Evolutionary conservation across 2,329 filamentous ascomycete genomes (phyloP).

Genomic region (Esteya vermicola): DNA sequence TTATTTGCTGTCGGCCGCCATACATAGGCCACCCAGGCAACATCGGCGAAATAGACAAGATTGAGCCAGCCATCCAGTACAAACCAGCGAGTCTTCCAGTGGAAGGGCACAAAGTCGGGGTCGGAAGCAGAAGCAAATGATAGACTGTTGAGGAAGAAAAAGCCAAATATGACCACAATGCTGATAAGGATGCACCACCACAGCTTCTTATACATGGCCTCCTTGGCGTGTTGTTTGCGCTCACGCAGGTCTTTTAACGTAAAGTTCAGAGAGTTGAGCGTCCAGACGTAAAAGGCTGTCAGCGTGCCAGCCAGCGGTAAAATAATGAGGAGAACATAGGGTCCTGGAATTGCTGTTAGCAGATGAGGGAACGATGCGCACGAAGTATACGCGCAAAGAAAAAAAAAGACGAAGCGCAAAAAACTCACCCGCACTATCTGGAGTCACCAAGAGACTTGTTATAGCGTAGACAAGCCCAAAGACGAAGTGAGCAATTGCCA

Average conservation of each 20-base stretch:
- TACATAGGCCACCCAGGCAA: constrained; percentile 84
- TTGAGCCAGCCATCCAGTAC: constrained; percentile 96
- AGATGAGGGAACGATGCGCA: not conserved
- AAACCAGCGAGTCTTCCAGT: constrained; percentile 98
- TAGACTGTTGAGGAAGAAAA: constrained; percentile 98
- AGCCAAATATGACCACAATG: constrained; percentile 90
- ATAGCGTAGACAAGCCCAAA: constrained; percentile 91
- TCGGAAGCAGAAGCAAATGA: constrained; percentile 76
- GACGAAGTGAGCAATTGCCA: constrained; percentile 84
- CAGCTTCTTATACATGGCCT: constrained; percentile 91
- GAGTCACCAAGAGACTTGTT: constrained; percentile 75
- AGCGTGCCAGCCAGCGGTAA: constrained; percentile 82
- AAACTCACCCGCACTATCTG: constrained; percentile 63
- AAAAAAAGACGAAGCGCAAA: not conserved
- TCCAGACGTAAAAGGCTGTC: constrained; percentile 98
- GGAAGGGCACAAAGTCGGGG: constrained; percentile 83
- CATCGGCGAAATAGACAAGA: constrained; percentile 86
- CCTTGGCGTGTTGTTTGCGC: constrained; percentile 86
- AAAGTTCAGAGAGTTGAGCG: constrained; percentile 81
- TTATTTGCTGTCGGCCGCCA: constrained; percentile 97
- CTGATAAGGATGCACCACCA: constrained; percentile 95
- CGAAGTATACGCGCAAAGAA: no score
- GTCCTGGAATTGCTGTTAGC: constrained; percentile 34
- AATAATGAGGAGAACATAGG: constrained; percentile 83
- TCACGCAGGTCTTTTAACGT: constrained; percentile 95